Percentiles rank a stretch among this genome's conserved stretches.
Conservation (phyloP, 2,329 filamentous ascomycete species). For the Diaporthe sp. region DNA sequence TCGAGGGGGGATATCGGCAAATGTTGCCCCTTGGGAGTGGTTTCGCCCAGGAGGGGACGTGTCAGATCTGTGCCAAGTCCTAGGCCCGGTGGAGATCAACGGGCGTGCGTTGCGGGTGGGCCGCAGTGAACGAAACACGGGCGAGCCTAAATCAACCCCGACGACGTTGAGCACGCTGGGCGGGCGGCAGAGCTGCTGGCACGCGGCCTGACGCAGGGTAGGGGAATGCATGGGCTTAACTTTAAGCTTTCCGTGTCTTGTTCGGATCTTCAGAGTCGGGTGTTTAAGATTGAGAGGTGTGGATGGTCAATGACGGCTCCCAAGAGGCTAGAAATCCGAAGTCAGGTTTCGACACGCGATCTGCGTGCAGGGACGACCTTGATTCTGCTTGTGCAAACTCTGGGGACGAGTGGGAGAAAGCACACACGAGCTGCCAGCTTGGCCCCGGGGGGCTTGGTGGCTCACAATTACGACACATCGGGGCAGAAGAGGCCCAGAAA, state of each 20-base stretch:
- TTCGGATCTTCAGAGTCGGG: slow-evolving; percentile 28
- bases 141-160: slow-evolving; percentile 22
- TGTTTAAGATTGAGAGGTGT: slow-evolving; percentile 27
- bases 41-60: slow-evolving; percentile 9
- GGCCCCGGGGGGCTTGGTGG: slow-evolving; percentile 7
- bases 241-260: slow-evolving; percentile 21
- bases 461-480: slow-evolving; percentile 16
- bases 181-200: background rate
- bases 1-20: background rate
- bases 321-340: slow-evolving; percentile 14
- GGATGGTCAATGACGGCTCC: slow-evolving; percentile 9
- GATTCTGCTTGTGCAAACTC: slow-evolving; percentile 1
- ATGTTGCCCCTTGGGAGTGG: slow-evolving; percentile 11
- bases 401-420: background rate
- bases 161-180: background rate
- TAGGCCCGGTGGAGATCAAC: slow-evolving; percentile 25
- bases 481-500: background rate
- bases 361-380: slow-evolving; percentile 18
- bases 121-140: slow-evolving; percentile 27
- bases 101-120: slow-evolving; percentile 19
- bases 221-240: background rate
- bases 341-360: slow-evolving; percentile 5
- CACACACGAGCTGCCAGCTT: slow-evolving; percentile 7
- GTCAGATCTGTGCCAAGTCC: slow-evolving; percentile 29
- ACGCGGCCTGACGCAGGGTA: background rate